Evolutionary conservation across 192 early-diverging fungal genomes (phyloP), one percentile per base, ranked within the genome.

Genomic region (Lobosporangium transversale): DNA sequence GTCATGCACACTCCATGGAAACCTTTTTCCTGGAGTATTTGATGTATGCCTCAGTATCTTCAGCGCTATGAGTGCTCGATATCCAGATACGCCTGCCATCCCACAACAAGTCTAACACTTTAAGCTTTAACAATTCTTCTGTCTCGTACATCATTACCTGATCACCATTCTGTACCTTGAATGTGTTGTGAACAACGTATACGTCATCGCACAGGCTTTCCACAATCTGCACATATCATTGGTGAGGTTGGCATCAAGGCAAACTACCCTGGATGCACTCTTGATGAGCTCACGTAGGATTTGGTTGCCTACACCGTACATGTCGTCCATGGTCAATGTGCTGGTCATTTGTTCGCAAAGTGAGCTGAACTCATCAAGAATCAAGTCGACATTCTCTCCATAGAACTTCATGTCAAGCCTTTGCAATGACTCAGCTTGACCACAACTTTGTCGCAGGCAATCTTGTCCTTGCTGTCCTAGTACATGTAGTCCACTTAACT

Each of bases 381-480:
- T 30, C 44, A 59, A 48, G 24, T 48, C 48, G 14, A 27, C 26
- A 15, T 62, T 15, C 3, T 62, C 33, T n/a, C 32, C 6, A 37
- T 52, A 62, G 48, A 35, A 24, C 2, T 37, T 37, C 48, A 62
- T 8, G 24, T 62, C 47, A 15, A 64, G 36, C 45, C 51, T 64
- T 15, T 54, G 17, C 37, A 64, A 42, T 18, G 62, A 64, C 40
- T 64, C 62, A 37, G 62, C 35, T 54, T 64, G 62, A 64, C 37
- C 7, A 40, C 37, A 7, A 40, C 14, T 26, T 35, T 49, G 26
- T 68, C 43, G 20, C 49, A 58, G 33, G 44, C 49, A 58, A 53
- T 68, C 15, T 2, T 10, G 29, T 30, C 48, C n/a, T n/a, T n/a
- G n/a, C n/a, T n/a, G n/a, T n/a, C n/a, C n/a, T n/a, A n/a, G n/a